Evolutionary conservation across 2,329 filamentous ascomycete species (phyloP).

Genomic region (Ophiostoma montium): DNA sequence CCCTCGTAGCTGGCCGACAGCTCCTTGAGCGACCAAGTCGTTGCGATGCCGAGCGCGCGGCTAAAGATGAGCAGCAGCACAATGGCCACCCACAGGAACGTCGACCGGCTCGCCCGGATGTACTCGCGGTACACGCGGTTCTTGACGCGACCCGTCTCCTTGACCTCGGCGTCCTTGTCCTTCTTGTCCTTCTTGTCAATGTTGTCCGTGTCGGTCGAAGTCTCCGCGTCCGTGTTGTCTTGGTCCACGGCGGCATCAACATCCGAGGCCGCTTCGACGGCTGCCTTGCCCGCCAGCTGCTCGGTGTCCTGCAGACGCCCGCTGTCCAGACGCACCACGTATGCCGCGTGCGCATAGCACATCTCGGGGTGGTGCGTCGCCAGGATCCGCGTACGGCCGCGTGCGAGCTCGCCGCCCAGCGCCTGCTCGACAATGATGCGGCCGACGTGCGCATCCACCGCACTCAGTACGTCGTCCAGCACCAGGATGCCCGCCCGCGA

Average conservation of each 20-base stretch:
- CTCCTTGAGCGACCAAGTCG: constrained; percentile 23
- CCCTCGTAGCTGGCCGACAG: constrained; percentile 17
- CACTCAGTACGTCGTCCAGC: constrained; percentile 36
- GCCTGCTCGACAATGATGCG: constrained; percentile 36
- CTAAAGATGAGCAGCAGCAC: constrained; percentile 15
- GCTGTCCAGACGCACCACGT: constrained; percentile 18
- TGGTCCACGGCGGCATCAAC: too few relatives aligned
- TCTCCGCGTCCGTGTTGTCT: not conserved
- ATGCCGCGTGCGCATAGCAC: constrained; percentile 19
- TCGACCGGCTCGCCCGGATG: constrained; percentile 18
- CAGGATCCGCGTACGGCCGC: constrained; percentile 45
- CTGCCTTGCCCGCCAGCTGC: not conserved
- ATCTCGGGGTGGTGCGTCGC: constrained; percentile 38
- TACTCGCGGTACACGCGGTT: constrained; percentile 22
- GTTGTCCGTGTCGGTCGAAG: constrained; percentile 4
- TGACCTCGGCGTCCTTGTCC: constrained; percentile 12
- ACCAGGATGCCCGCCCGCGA: constrained; percentile 29
- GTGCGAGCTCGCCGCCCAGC: constrained; percentile 34
- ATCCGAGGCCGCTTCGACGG: not conserved
- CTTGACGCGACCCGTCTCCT: constrained; percentile 22
- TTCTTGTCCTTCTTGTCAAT: constrained; percentile 10
- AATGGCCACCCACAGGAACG: constrained; percentile 17
- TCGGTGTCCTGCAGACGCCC: constrained; percentile 16
- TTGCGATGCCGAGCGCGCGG: constrained; percentile 16
- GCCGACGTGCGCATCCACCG: constrained; percentile 30